Conservation (phyloP, 768 basidiomycete species). For the Brasilioporus rufonigricans region DNA sequence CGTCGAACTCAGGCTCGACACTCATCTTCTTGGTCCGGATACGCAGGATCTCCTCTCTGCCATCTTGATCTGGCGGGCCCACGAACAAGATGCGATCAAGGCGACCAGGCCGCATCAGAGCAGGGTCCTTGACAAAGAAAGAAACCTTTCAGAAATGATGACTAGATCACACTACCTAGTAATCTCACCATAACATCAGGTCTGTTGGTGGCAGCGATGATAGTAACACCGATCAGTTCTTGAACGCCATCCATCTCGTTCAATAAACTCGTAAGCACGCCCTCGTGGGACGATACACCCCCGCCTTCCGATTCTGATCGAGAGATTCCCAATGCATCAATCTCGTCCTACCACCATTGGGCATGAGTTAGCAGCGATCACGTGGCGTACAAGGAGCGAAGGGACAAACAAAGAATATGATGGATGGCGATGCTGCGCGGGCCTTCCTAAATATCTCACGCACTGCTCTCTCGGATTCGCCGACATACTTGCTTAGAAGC, state of each 20-base stretch:
- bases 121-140: slow-evolving; percentile 67
- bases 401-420: slow-evolving; percentile 86
- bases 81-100: slow-evolving; percentile 94
- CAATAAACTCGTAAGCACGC: slow-evolving; percentile 87
- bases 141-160: neutral
- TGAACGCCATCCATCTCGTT: slow-evolving; percentile 99
- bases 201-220: slow-evolving; percentile 94
- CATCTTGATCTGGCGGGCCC: slow-evolving; percentile 80
- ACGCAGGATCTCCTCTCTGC: slow-evolving; percentile 79
- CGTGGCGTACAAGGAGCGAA: neutral
- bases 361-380: neutral
- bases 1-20: slow-evolving; percentile 65
- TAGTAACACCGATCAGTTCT: slow-evolving; percentile 90
- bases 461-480: slow-evolving; percentile 94
- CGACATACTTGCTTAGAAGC: slow-evolving; percentile 96
- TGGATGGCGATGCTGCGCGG: slow-evolving; percentile 88
- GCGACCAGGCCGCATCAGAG: slow-evolving; percentile 91
- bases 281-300: slow-evolving; percentile 68
- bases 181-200: slow-evolving; percentile 83
- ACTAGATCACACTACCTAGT: neutral
- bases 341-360: slow-evolving; percentile 76
- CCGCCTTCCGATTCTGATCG: slow-evolving; percentile 56
- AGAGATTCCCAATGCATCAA: slow-evolving; percentile 88
- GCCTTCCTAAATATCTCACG: slow-evolving; percentile 96
- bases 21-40: slow-evolving; percentile 82